These are phyloP conservation scores for Hypericum perforatum DNA, from an alignment of 345 rosid species.

Conservation along the genomic window DNA sequence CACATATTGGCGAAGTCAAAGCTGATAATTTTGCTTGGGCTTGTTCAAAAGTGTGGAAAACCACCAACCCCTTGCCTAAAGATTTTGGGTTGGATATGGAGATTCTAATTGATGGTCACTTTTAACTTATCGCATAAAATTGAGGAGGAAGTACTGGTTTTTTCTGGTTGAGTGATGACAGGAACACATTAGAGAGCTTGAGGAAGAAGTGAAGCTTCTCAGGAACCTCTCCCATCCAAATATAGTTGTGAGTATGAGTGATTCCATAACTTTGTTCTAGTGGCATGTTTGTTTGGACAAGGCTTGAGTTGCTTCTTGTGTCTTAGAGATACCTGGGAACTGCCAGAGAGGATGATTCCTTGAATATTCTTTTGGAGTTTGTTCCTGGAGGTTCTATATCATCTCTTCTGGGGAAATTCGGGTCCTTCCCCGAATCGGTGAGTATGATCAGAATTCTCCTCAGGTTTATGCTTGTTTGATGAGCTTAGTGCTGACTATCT, in stretches of 20 bases:
- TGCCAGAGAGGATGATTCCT: slow-evolving; percentile 25
- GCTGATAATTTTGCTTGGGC: too few species aligned
- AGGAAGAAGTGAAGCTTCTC: slow-evolving; percentile 29
- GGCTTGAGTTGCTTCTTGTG: neutral
- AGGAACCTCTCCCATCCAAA: slow-evolving; percentile 27
- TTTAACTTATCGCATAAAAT: neutral
- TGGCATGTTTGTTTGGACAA: slow-evolving; percentile 5
- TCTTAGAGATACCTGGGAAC: slow-evolving; percentile 28
- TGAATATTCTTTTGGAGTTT: slow-evolving; percentile 27
- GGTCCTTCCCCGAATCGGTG: slow-evolving; percentile 26
- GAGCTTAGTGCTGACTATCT: slow-evolving; percentile 4
- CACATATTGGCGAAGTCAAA: neutral
- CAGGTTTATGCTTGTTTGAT: slow-evolving; percentile 1
- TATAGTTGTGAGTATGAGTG: slow-evolving; percentile 22
- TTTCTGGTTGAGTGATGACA: slow-evolving; percentile 9
- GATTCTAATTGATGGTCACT: too few species aligned
- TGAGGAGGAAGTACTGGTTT: neutral
- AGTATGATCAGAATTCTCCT: slow-evolving; percentile 15
- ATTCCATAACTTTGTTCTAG: neutral
- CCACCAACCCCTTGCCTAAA: too few species aligned
- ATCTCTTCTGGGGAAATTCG: slow-evolving; percentile 24
- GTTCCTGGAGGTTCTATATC: slow-evolving; percentile 31
- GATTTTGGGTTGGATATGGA: too few species aligned
- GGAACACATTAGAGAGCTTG: slow-evolving; percentile 29
- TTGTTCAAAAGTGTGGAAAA: too few species aligned